Base-by-base conservation (phyloP, 768 basidiomycete genomes). In the Baorangia bicolor region DNA sequence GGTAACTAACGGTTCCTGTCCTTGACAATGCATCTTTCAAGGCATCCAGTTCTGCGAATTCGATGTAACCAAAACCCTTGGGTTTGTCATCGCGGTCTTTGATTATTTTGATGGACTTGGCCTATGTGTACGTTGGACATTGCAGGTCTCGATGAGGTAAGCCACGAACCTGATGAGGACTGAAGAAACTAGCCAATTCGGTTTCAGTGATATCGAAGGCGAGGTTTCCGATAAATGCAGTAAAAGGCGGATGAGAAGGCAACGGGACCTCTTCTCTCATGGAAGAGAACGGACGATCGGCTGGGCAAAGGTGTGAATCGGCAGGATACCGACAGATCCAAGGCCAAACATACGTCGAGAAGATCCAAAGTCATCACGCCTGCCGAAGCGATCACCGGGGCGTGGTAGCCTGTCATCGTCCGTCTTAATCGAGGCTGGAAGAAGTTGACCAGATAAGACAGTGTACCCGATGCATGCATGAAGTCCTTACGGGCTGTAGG, bases 11-110 rank as follows among this genome's bases (percentile, higher is more conserved):
- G 30, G 80, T 70, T 51, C 89, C 90, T 25, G 78, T 81, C 74
- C 84, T 88, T 21, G 78, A 73, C 35, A 99, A 74, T 5, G 89
- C 97, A 55, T 86, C 86, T 74, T 95, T 95, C 48, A 98, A 75
- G 44, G 84, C 87, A 20, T 95, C 92, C 54, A 94, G 66, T 49
- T 87, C 88, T n/a, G 80, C 81, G 66, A 98, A 98, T 69, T 99
- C 97, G 55, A 98, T 85, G 70, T 99, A 98, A 33, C 96, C 97
- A 74, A 98, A 98, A 1, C 97, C 97, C 73, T 98, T 98, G 20
- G 95, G 92, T 69, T 93, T 94, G 46, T 95, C 94, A 50, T 95
- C 94, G 55, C 85, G 81, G 64, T 95, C 95, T 68, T 82, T 88
- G 73, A 98, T 96, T 57, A 98, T 90, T 77, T 98, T 95, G 60